Evolutionary conservation across 495 filamentous ascomycete genomes (phyloP).

Genomic region (Penicillium ucsense): DNA sequence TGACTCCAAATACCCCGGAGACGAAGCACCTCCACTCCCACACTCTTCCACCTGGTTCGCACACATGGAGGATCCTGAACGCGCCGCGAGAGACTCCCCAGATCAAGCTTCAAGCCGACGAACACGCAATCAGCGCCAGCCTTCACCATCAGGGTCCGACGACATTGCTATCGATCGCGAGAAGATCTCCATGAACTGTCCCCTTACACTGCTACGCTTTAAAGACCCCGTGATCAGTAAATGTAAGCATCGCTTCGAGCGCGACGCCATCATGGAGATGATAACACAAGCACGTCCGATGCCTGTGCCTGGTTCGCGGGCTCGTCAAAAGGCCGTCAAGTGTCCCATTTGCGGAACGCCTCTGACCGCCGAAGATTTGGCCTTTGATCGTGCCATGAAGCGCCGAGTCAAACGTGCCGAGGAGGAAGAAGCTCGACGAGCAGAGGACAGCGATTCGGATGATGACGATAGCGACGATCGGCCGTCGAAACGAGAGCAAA

Average conservation of each 20-base stretch:
- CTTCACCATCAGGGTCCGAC: slow-evolving; percentile 42
- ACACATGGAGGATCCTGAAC: slow-evolving; percentile 34
- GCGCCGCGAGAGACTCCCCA: neutral
- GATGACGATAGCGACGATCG: slow-evolving; percentile 10
- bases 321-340: slow-evolving; percentile 23
- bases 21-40: slow-evolving; percentile 53
- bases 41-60: slow-evolving; percentile 66
- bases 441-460: slow-evolving; percentile 27
- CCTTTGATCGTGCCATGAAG: slow-evolving; percentile 31
- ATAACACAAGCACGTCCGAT: slow-evolving; percentile 23
- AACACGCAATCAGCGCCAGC: slow-evolving; percentile 17
- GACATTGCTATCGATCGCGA: slow-evolving; percentile 67
- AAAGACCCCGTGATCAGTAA: slow-evolving; percentile 65
- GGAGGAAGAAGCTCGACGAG: slow-evolving; percentile 21
- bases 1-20: slow-evolving; percentile 58
- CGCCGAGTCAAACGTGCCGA: slow-evolving; percentile 31
- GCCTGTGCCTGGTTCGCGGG: slow-evolving; percentile 15
- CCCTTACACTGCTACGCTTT: slow-evolving; percentile 67
- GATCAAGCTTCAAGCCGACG: slow-evolving; percentile 2
- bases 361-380: slow-evolving; percentile 33
- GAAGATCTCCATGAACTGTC: slow-evolving; percentile 64
- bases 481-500: slow-evolving; percentile 1
- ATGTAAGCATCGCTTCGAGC: slow-evolving; percentile 80
- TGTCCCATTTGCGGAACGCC: slow-evolving; percentile 41
- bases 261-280: slow-evolving; percentile 56